Evolutionary conservation across 768 basidiomycete genomes (phyloP).

Genomic region (Tylopilus intermedius): DNA sequence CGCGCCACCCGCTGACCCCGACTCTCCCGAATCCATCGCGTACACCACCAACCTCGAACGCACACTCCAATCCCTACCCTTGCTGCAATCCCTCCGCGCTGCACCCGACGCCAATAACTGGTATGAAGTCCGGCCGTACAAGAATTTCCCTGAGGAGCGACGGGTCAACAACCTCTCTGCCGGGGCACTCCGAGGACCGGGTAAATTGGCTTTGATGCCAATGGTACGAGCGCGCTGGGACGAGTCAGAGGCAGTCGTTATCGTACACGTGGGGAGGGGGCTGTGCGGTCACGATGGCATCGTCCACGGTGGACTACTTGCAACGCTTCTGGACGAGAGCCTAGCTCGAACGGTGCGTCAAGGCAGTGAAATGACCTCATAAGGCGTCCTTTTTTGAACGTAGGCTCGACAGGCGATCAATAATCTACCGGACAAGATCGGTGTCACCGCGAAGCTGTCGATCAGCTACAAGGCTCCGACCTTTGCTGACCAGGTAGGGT

Average conservation of each 20-base stretch:
- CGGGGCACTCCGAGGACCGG: constrained; percentile 83
- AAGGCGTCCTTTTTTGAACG: constrained; percentile 11
- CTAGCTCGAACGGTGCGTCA: constrained; percentile 69
- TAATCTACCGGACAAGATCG: constrained; percentile 84
- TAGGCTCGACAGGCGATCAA: constrained; percentile 58
- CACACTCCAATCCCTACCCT: constrained; percentile 58
- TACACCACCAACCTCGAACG: constrained; percentile 61
- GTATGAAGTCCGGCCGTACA: constrained; percentile 79
- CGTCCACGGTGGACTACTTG: constrained; percentile 87
- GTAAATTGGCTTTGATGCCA: constrained; percentile 76
- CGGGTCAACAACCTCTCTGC: constrained; percentile 80
- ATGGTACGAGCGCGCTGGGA: constrained; percentile 70
- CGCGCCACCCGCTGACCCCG: constrained; percentile 50
- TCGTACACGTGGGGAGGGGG: constrained; percentile 81
- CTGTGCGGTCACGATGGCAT: constrained; percentile 94
- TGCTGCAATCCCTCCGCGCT: constrained; percentile 49
- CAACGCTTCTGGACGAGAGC: constrained; percentile 85
- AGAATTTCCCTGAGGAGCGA: constrained; percentile 60
- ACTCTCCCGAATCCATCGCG: constrained; percentile 53
- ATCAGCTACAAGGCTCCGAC: constrained; percentile 86
- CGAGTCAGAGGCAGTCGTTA: constrained; percentile 63
- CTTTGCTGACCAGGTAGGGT: constrained; percentile 73
- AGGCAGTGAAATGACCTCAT: background rate
- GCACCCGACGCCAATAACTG: constrained; percentile 51
- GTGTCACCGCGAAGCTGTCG: constrained; percentile 83